Conservation (phyloP, 768 basidiomycete species). For the Crepidotus variabilis region DNA sequence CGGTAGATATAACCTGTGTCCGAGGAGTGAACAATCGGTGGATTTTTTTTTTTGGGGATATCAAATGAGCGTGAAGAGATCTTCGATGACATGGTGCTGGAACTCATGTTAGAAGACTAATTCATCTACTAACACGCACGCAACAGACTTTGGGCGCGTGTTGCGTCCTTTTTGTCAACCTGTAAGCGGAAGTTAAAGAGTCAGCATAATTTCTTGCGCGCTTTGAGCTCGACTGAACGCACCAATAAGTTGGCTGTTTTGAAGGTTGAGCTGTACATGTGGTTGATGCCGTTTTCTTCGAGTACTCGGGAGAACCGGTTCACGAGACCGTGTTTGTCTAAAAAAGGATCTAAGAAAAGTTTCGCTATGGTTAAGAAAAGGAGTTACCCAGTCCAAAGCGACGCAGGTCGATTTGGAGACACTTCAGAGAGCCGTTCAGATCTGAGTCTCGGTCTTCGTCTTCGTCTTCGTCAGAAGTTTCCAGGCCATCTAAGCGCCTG, state of each 20-base stretch:
- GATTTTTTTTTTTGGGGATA: not conserved
- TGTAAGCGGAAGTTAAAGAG: conserved; percentile 15
- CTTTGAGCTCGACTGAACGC: conserved; percentile 11
- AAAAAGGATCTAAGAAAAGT: not conserved
- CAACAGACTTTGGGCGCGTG: conserved; percentile 53
- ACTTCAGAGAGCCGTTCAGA: conserved; percentile 46
- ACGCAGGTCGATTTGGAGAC: conserved; percentile 72
- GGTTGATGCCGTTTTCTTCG: conserved; percentile 71
- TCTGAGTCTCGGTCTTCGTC: conserved; percentile 27
- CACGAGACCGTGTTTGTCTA: conserved; percentile 77
- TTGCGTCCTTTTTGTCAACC: conserved; percentile 56
- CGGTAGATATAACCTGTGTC: not conserved
- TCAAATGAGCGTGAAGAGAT: not conserved
- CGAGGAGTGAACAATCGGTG: not conserved
- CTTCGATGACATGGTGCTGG: no score
- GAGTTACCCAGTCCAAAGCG: conserved; percentile 65
- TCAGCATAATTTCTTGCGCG: not conserved
- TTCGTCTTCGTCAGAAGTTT: conserved; percentile 36
- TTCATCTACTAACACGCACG: conserved; percentile 39
- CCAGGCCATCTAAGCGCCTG: conserved; percentile 24
- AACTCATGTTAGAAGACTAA: no score
- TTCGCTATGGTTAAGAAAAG: conserved; percentile 1
- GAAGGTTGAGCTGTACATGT: conserved; percentile 83
- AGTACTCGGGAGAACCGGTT: conserved; percentile 73
- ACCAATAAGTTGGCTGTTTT: conserved; percentile 80